Base-by-base conservation (phyloP, 768 basidiomycete species). In the Chalciporus sphaerocephalus region DNA sequence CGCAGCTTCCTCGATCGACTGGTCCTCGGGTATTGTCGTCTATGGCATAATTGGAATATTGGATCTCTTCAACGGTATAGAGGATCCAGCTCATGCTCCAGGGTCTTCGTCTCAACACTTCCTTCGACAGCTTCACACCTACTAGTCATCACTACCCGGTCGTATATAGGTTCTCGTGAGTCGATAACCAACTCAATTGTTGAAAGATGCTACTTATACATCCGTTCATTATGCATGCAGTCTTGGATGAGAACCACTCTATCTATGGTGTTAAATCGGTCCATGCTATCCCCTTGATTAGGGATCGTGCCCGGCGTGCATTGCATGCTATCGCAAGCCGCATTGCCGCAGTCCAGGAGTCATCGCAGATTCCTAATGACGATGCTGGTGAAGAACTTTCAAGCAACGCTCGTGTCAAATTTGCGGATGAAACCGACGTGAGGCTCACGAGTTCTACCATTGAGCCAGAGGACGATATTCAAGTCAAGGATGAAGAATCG, bases 1-100 rank as follows among this genome's bases (percentile, higher is more conserved):
- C 24, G 69, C 61, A n/a, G 56, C 55, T 20, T 61, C 68, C 7
- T 64, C 59, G 12, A 52, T 66, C 16, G 72, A 80, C 58, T 87
- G 87, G 84, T 61, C 67, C 7, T 71, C 74, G 15, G 64, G 72
- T 46, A 76, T 78, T 32, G 63, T 87, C 35, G 74, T 89, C 10
- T 84, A 88, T 62, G 90, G 89, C 11, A 79, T 92, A 51, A 69
- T 91, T 35, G 89, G 89, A 13, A 69, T 87, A 15, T 58, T 92
- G 49, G 80, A 82, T 49, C 65, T 92, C 18, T 87, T 82, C 59
- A 75, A 83, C 57, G 78, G 89, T 91, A 66, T 30, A 44, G 35
- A 49, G 34, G n/a, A 21, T 47, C 3, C 37, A 35, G 24, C 36
- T 18, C 18, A 20, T 42, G 40, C 13, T 4, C 16, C 35, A 33